Base-by-base conservation (phyloP, 352 stramenopile genomes). In the Phytophthora colocasiae region DNA sequence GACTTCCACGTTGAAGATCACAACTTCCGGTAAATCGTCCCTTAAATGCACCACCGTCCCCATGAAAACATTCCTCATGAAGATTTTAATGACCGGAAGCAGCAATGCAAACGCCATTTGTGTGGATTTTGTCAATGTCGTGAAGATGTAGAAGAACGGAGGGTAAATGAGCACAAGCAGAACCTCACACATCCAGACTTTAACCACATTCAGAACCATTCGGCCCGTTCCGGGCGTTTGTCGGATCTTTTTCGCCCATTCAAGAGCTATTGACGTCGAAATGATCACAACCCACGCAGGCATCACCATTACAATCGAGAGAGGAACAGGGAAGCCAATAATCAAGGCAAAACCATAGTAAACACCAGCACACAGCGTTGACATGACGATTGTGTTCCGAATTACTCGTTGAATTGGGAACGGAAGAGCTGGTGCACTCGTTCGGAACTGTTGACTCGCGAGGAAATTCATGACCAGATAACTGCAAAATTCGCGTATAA, bases 1-100 rank as follows among this genome's bases (percentile, higher is more conserved):
- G 22, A 77, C 32, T 26, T 76, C 63, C 11, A 61, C 50, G 43
- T 72, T 72, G 40, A 76, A 66, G 6, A 51, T 59, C 31, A 22
- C 22, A 22, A 22, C 22, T 22, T 22, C 22, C 22, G 22, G 22
- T 22, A 22, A 22, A 22, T 22, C 68, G 17, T 72, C 63, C 14
- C 53, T 70, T 8, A 69, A 19, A 17, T 72, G 63, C 32, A 69
- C 58, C 5, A 66, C 43, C 2, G 50, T 61, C 12, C 54, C 47
- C 1, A 26, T 44, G 29, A 63, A 66, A 38, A 66, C 40, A 22
- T 72, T 69, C 14, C 68, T 40, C 34, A 72, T 49, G 2, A 44
- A 11, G 24, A 75, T 15, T 27, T 65, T 65, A 9, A 75, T 66
- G 3, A 63, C 57, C 3, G 62, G 67, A 6, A 75, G 22, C 2